Conservation (phyloP, 176 grass and related monocot genomes). For the Bothriochloa decipiens region DNA sequence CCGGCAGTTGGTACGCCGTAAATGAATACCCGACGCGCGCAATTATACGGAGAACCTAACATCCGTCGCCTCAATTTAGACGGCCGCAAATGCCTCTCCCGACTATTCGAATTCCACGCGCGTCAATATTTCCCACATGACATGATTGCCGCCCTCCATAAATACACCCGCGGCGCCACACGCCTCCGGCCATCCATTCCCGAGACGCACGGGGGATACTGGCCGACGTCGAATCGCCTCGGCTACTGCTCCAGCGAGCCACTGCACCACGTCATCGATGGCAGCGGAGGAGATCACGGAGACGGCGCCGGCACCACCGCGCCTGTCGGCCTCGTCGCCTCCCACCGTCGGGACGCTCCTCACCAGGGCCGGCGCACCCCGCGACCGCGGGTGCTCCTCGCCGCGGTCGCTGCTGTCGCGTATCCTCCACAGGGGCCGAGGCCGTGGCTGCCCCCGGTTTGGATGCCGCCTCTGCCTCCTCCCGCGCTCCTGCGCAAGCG, state of each 20-base stretch:
- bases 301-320: neutral
- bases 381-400: constrained; percentile 21
- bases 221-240: neutral
- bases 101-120: neutral
- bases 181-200: neutral
- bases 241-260: neutral
- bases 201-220: neutral
- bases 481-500: constrained; percentile 35
- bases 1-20: constrained; percentile 11
- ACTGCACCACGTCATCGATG: neutral
- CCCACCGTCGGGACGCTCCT: constrained; percentile 44
- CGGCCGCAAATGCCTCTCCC: neutral
- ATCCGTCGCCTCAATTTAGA: neutral
- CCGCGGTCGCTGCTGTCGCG: constrained; percentile 55
- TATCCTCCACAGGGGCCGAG: constrained; percentile 40
- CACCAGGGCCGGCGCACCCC: neutral
- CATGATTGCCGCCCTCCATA: constrained; percentile 18
- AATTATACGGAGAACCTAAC: constrained; percentile 36
- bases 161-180: neutral
- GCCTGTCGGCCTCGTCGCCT: constrained; percentile 31
- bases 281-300: constrained; percentile 4
- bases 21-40: constrained; percentile 4
- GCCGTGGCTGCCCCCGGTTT: constrained; percentile 6
- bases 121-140: neutral
- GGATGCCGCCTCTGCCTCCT: constrained; percentile 45